Conservation (phyloP, 2,329 filamentous ascomycete species). For the Fusarium keratoplasticum region DNA sequence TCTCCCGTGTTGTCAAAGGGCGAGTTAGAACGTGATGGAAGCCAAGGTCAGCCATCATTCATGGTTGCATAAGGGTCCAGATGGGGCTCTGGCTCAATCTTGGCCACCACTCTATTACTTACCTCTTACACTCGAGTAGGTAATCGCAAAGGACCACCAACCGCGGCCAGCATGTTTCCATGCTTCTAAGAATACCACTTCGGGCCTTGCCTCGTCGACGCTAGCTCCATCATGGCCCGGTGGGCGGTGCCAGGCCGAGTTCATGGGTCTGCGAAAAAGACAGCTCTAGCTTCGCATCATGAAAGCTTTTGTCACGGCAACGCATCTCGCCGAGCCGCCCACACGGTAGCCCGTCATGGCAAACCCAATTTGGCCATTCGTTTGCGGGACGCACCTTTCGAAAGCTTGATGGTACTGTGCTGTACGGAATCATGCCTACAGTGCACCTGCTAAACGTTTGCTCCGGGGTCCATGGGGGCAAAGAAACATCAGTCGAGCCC, state of each 20-base stretch:
- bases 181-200: slow-evolving; percentile 24
- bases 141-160: slow-evolving; percentile 2
- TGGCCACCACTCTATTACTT: neutral
- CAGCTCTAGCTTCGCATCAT: slow-evolving; percentile 25
- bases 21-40: slow-evolving; percentile 18
- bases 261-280: slow-evolving; percentile 2
- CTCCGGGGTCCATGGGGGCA: neutral
- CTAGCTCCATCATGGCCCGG: slow-evolving; percentile 6
- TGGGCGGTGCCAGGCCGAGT: slow-evolving; percentile 11
- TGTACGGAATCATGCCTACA: neutral
- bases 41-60: slow-evolving; percentile 22
- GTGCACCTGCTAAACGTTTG: neutral
- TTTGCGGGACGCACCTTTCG: neutral
- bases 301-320: slow-evolving; percentile 43
- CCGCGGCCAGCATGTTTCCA: neutral
- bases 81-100: slow-evolving; percentile 8
- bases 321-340: slow-evolving; percentile 30
- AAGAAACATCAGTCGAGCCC: neutral
- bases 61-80: slow-evolving; percentile 36
- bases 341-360: neutral
- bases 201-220: slow-evolving; percentile 10
- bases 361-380: neutral
- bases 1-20: slow-evolving; percentile 8
- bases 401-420: neutral
- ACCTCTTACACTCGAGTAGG: neutral